These are phyloP conservation scores for Chiua virens DNA, from an alignment of 768 basidiomycete species.

Conservation along the genomic window DNA sequence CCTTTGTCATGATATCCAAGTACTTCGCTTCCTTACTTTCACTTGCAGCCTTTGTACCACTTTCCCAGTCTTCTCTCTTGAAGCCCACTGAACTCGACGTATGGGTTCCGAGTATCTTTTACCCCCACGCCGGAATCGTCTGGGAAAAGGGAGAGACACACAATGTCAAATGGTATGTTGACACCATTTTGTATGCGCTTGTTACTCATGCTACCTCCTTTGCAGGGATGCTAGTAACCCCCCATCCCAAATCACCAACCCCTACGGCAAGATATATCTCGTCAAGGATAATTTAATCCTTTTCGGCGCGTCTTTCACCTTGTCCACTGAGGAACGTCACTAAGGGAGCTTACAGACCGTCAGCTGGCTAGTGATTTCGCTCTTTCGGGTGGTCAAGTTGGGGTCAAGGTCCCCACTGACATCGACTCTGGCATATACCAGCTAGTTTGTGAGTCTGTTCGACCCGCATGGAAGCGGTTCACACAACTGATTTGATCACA, in stretches of 20 bases:
- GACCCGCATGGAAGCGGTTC: slow-evolving; percentile 9
- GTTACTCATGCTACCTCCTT: not conserved
- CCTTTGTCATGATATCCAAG: not conserved
- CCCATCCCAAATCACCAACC: slow-evolving; percentile 35
- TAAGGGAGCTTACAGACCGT: slow-evolving; percentile 18
- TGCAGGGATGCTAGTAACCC: slow-evolving; percentile 31
- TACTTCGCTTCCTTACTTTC: too few species aligned
- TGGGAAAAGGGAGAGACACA: slow-evolving; percentile 23
- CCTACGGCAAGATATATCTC: slow-evolving; percentile 28
- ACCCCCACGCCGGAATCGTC: slow-evolving; percentile 21
- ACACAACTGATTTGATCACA: slow-evolving; percentile 1
- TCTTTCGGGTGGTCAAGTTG: slow-evolving; percentile 26
- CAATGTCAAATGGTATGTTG: slow-evolving; percentile 33
- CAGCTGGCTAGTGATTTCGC: slow-evolving; percentile 28
- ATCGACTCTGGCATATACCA: slow-evolving; percentile 33
- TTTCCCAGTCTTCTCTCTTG: not conserved
- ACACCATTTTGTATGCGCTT: not conserved
- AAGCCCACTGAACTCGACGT: slow-evolving; percentile 18
- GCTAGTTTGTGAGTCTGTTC: slow-evolving; percentile 5
- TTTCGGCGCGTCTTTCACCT: slow-evolving; percentile 20
- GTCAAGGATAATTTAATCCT: slow-evolving; percentile 21
- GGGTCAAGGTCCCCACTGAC: slow-evolving; percentile 26
- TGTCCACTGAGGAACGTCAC: not conserved
- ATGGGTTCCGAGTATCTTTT: slow-evolving; percentile 23
- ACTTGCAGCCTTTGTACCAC: slow-evolving; percentile 10